These are phyloP conservation scores for Trichosporon sp. DNA, from an alignment of 1,284 basidiomycete genomes.

Conservation along the genomic window DNA sequence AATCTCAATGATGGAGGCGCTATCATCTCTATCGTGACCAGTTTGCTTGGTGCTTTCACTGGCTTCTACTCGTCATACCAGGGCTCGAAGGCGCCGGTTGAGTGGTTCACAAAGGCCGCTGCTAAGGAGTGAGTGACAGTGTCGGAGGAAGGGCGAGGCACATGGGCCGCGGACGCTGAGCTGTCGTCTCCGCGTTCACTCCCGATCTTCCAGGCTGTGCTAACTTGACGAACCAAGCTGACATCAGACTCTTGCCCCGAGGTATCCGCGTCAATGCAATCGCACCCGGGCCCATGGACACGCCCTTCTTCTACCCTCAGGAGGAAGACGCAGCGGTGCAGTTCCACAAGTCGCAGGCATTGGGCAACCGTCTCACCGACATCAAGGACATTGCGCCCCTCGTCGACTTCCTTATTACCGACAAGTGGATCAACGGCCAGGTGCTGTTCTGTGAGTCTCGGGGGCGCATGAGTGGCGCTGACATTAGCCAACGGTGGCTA, in stretches of 20 bases:
- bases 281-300: slow-evolving; percentile 23
- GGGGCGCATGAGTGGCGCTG: background rate
- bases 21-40: slow-evolving; percentile 25
- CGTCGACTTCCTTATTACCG: slow-evolving; percentile 13
- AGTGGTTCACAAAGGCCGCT: slow-evolving; percentile 26
- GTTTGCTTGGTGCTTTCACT: slow-evolving; percentile 21
- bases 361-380: slow-evolving; percentile 18
- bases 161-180: too few relatives aligned
- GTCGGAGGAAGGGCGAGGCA: background rate
- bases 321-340: slow-evolving; percentile 14
- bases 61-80: slow-evolving; percentile 26
- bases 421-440: slow-evolving; percentile 23
- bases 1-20: slow-evolving; percentile 19
- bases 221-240: background rate
- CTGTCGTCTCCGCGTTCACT: background rate
- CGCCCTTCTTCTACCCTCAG: slow-evolving; percentile 22
- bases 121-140: slow-evolving; percentile 20
- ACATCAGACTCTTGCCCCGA: slow-evolving; percentile 12
- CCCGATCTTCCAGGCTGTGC: too few relatives aligned
- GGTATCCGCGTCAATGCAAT: slow-evolving; percentile 21
- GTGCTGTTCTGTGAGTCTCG: slow-evolving; percentile 14
- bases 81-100: slow-evolving; percentile 26
- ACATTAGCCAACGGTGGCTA: slow-evolving; percentile 21
- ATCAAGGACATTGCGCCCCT: slow-evolving; percentile 20
- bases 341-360: slow-evolving; percentile 18